Conservation (phyloP, 75 land plant species). For the Picea sitchensis region DNA sequence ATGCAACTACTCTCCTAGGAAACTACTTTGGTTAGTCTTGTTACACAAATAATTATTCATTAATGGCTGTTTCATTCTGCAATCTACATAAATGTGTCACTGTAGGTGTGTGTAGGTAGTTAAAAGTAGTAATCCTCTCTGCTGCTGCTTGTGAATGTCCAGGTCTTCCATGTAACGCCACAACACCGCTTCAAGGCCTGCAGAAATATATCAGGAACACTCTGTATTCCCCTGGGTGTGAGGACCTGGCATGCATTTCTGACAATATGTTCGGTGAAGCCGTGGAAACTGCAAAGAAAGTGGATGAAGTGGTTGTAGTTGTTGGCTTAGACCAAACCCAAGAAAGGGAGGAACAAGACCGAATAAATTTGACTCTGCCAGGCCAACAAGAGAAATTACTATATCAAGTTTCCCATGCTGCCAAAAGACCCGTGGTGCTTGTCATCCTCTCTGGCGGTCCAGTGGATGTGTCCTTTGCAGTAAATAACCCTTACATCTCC, state of each 20-base stretch:
- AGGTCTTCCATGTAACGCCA: constrained; percentile 72
- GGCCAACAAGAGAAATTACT: constrained; percentile 71
- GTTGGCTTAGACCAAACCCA: constrained; percentile 82
- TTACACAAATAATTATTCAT: background rate
- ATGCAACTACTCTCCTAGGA: constrained; percentile 51
- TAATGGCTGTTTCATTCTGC: too few species aligned
- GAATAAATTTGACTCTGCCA: constrained; percentile 59
- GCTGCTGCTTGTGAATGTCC: constrained; percentile 9
- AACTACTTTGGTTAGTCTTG: constrained; percentile 41
- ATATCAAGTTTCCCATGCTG: constrained; percentile 34
- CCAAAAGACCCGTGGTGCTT: constrained; percentile 67
- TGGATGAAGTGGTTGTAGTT: constrained; percentile 72
- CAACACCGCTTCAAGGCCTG: constrained; percentile 60
- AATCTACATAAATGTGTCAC: too few species aligned
- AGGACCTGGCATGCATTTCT: constrained; percentile 36
- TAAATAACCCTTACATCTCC: constrained; percentile 40
- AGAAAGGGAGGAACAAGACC: constrained; percentile 70
- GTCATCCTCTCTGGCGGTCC: constrained; percentile 87
- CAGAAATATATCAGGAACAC: constrained; percentile 34
- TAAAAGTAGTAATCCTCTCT: background rate
- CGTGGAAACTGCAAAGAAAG: constrained; percentile 42
- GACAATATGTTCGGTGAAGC: constrained; percentile 36
- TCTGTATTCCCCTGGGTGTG: constrained; percentile 54
- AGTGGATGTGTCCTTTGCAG: constrained; percentile 80
- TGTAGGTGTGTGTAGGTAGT: too few species aligned